phyloP scores from a whole-genome alignment of 2,329 filamentous ascomycete species.

The Teratosphaeria zuluensis region DNA sequence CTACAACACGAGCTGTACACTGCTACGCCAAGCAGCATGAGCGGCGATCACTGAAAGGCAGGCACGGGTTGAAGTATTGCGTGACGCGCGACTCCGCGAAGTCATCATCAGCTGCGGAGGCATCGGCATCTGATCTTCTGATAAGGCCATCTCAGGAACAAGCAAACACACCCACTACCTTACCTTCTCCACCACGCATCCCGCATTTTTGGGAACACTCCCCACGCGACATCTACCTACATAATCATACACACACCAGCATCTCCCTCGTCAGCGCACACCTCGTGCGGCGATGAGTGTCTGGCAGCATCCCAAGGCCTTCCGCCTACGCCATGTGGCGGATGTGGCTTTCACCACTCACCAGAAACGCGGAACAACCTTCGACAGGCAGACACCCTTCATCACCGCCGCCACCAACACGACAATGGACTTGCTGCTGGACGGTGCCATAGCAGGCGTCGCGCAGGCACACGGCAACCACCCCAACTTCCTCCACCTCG shows the following conservation, averaged over 20 bases:
- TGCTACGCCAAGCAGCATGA: background rate
- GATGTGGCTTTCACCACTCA: constrained; percentile 22
- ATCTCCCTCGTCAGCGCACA: background rate
- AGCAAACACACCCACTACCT: no score
- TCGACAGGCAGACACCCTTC: constrained; percentile 18
- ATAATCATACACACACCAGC: background rate
- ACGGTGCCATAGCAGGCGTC: background rate
- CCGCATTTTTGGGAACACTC: background rate
- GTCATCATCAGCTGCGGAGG: no score
- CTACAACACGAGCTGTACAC: no score
- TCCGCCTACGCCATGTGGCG: constrained; percentile 26
- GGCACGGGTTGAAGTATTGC: no score
- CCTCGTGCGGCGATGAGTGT: constrained; percentile 27
- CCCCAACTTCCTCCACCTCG: constrained; percentile 58
- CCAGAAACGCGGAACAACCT: background rate
- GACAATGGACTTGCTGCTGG: constrained; percentile 14
- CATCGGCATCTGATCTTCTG: no score
- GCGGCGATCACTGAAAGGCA: background rate
- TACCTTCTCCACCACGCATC: no score
- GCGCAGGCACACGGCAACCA: constrained; percentile 33
- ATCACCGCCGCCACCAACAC: constrained; percentile 20
- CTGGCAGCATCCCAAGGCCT: constrained; percentile 40
- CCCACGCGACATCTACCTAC: background rate
- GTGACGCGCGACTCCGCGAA: no score
- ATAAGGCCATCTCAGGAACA: no score